Evolutionary conservation across 495 filamentous ascomycete genomes (phyloP).

Genomic region (Hypoxylon intermedium): DNA sequence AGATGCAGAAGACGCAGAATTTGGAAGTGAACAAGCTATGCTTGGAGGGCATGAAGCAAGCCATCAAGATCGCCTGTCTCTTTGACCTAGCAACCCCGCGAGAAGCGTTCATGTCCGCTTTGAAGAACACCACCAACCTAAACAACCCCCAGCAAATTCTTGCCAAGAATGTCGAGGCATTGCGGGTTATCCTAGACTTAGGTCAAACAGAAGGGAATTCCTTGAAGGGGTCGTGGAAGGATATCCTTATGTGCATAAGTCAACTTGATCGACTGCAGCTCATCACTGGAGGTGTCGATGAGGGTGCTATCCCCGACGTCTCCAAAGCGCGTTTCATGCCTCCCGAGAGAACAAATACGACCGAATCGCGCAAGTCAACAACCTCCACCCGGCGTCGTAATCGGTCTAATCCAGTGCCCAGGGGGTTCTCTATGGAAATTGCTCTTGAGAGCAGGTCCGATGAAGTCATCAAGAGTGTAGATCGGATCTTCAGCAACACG

Average conservation of each 20-base stretch:
- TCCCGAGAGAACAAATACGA: conserved; percentile 53
- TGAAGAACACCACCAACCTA: conserved; percentile 93
- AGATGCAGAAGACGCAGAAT: conserved; percentile 90
- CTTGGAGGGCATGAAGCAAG: conserved; percentile 92
- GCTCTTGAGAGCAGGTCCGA: conserved; percentile 90
- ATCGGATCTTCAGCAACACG: conserved; percentile 94
- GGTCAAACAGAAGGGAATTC: conserved; percentile 91
- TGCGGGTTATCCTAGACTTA: conserved; percentile 89
- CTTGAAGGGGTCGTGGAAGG: conserved; percentile 89
- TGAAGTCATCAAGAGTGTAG: conserved; percentile 89
- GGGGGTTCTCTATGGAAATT: conserved; percentile 81
- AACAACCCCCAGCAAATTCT: conserved; percentile 96
- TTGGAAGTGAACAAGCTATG: conserved; percentile 88
- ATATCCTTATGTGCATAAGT: conserved; percentile 92
- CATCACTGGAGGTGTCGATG: conserved; percentile 92
- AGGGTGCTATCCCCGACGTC: conserved; percentile 89
- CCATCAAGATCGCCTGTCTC: conserved; percentile 88
- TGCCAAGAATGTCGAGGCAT: conserved; percentile 92
- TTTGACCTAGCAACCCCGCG: conserved; percentile 92
- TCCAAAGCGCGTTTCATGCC: conserved; percentile 79
- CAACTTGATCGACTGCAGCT: conserved; percentile 95
- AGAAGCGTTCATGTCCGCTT: conserved; percentile 89
- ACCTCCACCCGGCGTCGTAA: conserved; percentile 70
- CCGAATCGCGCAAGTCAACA: conserved; percentile 69
- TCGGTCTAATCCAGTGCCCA: conserved; percentile 67